These are phyloP conservation scores for Calonectria pseudoreteaudii DNA, from an alignment of 2,329 filamentous ascomycete genomes.

Conservation along the genomic window DNA sequence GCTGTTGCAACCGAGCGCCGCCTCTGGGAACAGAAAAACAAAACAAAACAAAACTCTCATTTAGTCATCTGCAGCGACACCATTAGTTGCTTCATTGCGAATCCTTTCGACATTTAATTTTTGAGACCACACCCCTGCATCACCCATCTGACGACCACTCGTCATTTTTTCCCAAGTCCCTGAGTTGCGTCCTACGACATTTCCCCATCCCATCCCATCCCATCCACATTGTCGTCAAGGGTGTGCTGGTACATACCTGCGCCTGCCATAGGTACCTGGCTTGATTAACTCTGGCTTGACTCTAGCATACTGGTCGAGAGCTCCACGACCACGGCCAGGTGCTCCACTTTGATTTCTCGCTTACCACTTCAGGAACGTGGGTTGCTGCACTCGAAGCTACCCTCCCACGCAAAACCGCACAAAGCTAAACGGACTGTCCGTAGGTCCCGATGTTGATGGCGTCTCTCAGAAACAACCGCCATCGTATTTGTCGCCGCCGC, in stretches of 20 bases:
- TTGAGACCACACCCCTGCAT: conserved; percentile 20
- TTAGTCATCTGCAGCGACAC: not conserved
- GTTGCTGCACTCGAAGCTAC: conserved; percentile 28
- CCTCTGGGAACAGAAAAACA: not conserved
- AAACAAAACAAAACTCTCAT: not conserved
- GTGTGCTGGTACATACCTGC: conserved; percentile 25
- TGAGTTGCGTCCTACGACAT: conserved; percentile 19
- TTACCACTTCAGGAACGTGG: conserved; percentile 42
- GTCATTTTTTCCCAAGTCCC: conserved; percentile 13
- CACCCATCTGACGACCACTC: conserved; percentile 19
- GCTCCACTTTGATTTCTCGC: conserved; percentile 41
- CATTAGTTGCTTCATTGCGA: conserved; percentile 8
- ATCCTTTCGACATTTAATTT: not conserved
- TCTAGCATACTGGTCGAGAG: conserved; percentile 20
- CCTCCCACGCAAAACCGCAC: conserved; percentile 12
- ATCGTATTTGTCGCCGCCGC: conserved; percentile 1
- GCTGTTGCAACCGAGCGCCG: not conserved
- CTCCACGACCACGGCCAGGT: conserved; percentile 23
- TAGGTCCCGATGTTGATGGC: not conserved
- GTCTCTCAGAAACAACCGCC: not conserved
- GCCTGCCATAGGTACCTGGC: conserved; percentile 22
- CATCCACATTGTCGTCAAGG: conserved; percentile 23
- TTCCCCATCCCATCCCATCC: conserved; percentile 22
- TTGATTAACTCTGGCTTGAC: conserved; percentile 21
- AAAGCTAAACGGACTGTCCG: conserved; percentile 25